Base-by-base conservation (phyloP, 345 rosid genomes). In the Bruguiera sexangula region DNA sequence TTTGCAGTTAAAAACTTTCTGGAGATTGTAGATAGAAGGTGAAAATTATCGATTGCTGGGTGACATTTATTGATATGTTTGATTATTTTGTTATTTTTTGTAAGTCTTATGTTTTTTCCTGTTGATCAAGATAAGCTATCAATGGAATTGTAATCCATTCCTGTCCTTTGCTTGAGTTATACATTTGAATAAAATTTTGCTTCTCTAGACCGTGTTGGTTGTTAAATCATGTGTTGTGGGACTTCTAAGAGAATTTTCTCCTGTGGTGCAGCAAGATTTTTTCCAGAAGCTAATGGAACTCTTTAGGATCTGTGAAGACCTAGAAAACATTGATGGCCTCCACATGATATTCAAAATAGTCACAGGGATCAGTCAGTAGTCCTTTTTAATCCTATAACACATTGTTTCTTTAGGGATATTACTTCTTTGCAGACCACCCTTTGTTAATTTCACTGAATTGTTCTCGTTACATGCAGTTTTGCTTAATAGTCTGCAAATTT, bases 321-420 rank as follows among this genome's bases (percentile, higher is more conserved):
- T 80, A 73, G 89, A 88, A 48, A 76, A 86, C 67, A 69, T 79
- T 73, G 87, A 83, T 66, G 85, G 85, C 69, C 96, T 92, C 67
- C 93, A 87, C 81, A 81, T 86, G 92, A 88, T 92, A 66, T 94
- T 82, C 76, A 83, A 87, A 81, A 92, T 87, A 69, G 85, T 94
- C 79, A 88, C 78, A 83, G 88, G 90, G 75, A 89, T 94, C 78
- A 81, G 97, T 94, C 55, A 84, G 88, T 84, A 78, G n/a, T 73
- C 72, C 11, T 70, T 67, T 73, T 54, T 54, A 55, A 62, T 65
- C 70, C 26, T 60, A 26, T 69, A 24, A 29, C 63, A 51, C 59
- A 32, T 69, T 26, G 54, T 76, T 69, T 24, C 72, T 66, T 57
- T 37, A 59, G 27, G 30, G 26, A 21, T 48, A n/a, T 26, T 66